Percentiles rank a stretch among this genome's conserved stretches.
These are phyloP conservation scores for Candida taoyuanica DNA, from an alignment of 805 yeast species.

Conservation along the genomic window DNA sequence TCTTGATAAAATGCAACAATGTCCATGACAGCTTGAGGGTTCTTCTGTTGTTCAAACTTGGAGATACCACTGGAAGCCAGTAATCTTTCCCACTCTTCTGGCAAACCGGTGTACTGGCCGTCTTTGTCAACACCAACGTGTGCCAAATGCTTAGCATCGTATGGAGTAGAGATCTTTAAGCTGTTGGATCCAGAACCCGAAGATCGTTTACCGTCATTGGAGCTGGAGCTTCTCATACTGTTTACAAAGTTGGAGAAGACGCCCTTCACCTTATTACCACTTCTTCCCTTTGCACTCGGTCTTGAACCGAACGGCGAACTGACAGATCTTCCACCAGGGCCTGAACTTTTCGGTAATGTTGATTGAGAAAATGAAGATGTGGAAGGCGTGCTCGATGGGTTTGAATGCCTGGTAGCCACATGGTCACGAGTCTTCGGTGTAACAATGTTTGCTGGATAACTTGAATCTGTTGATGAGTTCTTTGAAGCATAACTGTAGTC, in stretches of 20 bases:
- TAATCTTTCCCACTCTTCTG: conserved; percentile 86
- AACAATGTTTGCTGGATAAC: conserved; percentile 10
- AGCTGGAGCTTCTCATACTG: conserved; percentile 40
- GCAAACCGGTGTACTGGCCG: conserved; percentile 89
- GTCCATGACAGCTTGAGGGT: conserved; percentile 92
- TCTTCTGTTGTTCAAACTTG: conserved; percentile 79
- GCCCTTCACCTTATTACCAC: conserved; percentile 52
- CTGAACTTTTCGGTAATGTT: conserved; percentile 10
- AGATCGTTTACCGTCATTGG: conserved; percentile 15
- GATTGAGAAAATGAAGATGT: conserved; percentile 15
- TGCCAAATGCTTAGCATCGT: conserved; percentile 82
- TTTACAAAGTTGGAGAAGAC: conserved; percentile 47
- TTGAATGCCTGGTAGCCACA: conserved; percentile 11
- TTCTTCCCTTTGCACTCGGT: conserved; percentile 30
- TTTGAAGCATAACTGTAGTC: conserved; percentile 7
- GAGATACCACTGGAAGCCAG: conserved; percentile 85
- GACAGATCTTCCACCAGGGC: conserved; percentile 19
- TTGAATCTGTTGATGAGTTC: conserved; percentile 11
- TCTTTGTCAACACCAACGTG: conserved; percentile 88
- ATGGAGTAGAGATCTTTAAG: conserved; percentile 81
- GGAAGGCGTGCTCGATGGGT: conserved; percentile 15
- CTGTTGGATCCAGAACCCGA: conserved; percentile 15
- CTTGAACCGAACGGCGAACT: conserved; percentile 23
- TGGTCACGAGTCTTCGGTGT: conserved; percentile 15
- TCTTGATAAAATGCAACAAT: conserved; percentile 83